Base-by-base conservation (phyloP, 192 early-diverging fungal species). In the Spizellomyces punctatus region DNA sequence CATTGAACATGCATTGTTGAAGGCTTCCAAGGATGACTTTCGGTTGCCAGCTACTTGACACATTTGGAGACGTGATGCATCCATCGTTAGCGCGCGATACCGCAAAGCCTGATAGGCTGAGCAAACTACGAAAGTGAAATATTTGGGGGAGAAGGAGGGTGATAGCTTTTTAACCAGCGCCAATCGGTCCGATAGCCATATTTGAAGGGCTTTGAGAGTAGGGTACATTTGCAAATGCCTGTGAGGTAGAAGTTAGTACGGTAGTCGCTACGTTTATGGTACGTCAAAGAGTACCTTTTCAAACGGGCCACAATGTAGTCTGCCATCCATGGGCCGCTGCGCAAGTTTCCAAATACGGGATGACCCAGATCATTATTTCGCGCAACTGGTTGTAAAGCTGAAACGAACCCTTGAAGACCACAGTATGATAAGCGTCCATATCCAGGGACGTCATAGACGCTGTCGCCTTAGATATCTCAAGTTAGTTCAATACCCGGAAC, bases 391-490 rank as follows among this genome's bases (percentile, higher is more conserved):
- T 82, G 79, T 12, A 97, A 82, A 5, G 90, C 88, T 21, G 94
- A 90, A 66, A 93, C 87, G 71, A 94, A 94, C 2, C 98, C 98
- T 82, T 98, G 92, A 17, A 99, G 70, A 6, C 98, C 98, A 74
- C 92, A 93, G 74, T 97, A 99, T 0, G 92, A 79, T 8, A 98
- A 76, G 10, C 76, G 54, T 0, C 96, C 98, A 72, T 89, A 82
- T n/a, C 86, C 88, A 2, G 98, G 96, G 49, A 99, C 88, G 56
- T 96, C 85, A 74, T 99, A 99, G 8, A 78, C 85, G 17, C 91
- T 90, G 69, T 95, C 87, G 43, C 89, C 93, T 76, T 58, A 6
- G 41, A 17, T 46, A 45, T 46, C 58, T 36, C 9, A 61, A 61
- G 16, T 17, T 61, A 19, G 52, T 54, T 2, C 52, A 54, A n/a